Conservation (phyloP, 2,329 filamentous ascomycete species). For the Xylaria sp. region DNA sequence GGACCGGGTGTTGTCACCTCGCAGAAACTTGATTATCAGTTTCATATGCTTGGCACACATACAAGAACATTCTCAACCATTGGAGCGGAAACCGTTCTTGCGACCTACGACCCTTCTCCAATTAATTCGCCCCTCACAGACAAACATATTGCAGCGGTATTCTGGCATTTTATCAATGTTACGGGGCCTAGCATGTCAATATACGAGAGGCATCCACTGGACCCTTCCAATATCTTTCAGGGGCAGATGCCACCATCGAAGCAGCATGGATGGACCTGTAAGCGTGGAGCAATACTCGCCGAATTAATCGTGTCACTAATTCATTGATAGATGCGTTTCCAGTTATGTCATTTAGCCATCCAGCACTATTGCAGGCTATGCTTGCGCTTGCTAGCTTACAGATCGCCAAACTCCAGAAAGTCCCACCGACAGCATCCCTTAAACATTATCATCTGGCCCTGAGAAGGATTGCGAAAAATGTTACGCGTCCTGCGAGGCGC, state of each 20-base stretch:
- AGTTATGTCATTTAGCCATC: slow-evolving; percentile 82
- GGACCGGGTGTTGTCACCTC: slow-evolving; percentile 56
- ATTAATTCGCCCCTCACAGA: slow-evolving; percentile 81
- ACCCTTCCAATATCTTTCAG: slow-evolving; percentile 74
- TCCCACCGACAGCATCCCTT: slow-evolving; percentile 80
- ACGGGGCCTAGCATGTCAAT: slow-evolving; percentile 88
- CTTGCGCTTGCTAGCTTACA: slow-evolving; percentile 88
- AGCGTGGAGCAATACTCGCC: slow-evolving; percentile 19
- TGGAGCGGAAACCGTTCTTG: slow-evolving; percentile 63
- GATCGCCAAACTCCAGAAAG: slow-evolving; percentile 82
- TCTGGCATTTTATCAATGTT: slow-evolving; percentile 91
- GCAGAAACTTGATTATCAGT: slow-evolving; percentile 50
- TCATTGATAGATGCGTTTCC: slow-evolving; percentile 76
- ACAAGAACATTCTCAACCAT: slow-evolving; percentile 63
- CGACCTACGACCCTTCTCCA: slow-evolving; percentile 74
- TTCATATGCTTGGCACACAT: slow-evolving; percentile 58
- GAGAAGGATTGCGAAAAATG: slow-evolving; percentile 79
- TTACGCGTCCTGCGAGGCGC: slow-evolving; percentile 75
- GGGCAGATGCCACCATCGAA: slow-evolving; percentile 70
- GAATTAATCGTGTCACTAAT: slow-evolving; percentile 40
- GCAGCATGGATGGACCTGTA: slow-evolving; percentile 70
- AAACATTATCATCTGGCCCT: slow-evolving; percentile 93
- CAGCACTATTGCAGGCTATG: slow-evolving; percentile 90
- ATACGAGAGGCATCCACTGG: slow-evolving; percentile 83
- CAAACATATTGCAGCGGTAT: slow-evolving; percentile 81